Evolutionary conservation across 768 basidiomycete genomes (phyloP).

Genomic region (Agaricus blazei): DNA sequence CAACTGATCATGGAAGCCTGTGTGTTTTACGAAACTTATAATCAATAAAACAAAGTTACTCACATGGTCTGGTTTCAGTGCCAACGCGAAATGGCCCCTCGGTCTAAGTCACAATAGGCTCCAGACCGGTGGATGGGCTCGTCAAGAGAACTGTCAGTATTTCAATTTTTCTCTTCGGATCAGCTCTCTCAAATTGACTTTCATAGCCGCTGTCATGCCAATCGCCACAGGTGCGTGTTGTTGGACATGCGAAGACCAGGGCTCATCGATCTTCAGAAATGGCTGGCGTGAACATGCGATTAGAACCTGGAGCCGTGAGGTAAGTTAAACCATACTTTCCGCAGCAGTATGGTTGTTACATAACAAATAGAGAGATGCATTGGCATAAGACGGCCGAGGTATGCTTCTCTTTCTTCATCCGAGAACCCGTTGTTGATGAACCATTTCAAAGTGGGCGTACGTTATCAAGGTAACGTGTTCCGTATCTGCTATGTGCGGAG

Average conservation of each 20-base stretch:
- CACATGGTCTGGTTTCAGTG: constrained; percentile 18
- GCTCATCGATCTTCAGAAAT: constrained; percentile 17
- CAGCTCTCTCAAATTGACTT: background rate
- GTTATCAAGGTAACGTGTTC: constrained; percentile 31
- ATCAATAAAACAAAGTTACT: background rate
- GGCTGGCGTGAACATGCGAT: constrained; percentile 49
- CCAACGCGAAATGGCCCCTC: constrained; percentile 56
- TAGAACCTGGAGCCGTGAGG: constrained; percentile 46
- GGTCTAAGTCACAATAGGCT: constrained; percentile 51
- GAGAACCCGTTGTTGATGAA: constrained; percentile 8
- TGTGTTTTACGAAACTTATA: constrained; percentile 17
- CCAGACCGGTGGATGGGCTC: constrained; percentile 55
- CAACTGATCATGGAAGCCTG: constrained; percentile 40
- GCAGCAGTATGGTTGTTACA: background rate
- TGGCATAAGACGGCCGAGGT: constrained; percentile 50
- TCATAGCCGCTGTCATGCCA: constrained; percentile 40
- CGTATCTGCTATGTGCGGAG: background rate
- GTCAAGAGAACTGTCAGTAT: constrained; percentile 44
- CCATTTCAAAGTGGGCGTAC: constrained; percentile 39
- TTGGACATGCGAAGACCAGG: background rate
- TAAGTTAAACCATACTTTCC: constrained; percentile 6
- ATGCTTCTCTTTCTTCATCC: background rate
- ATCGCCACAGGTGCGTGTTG: constrained; percentile 37
- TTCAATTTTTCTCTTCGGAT: background rate
- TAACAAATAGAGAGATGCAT: constrained; percentile 40